Evolutionary conservation across 1,284 basidiomycete genomes (phyloP).

Genomic region (Coniferiporia weirii): DNA sequence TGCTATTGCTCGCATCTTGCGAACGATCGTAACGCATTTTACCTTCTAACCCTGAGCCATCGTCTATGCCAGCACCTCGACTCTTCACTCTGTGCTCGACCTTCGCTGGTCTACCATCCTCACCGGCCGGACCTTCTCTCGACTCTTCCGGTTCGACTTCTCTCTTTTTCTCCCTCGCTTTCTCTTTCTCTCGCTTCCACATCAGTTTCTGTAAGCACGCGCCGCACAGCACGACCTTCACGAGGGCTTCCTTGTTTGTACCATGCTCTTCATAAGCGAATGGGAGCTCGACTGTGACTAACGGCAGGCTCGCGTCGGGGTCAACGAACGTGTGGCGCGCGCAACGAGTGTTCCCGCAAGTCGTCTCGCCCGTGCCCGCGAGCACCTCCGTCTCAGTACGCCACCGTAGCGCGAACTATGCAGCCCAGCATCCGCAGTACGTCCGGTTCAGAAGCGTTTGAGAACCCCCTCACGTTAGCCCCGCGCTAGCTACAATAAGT

Average conservation of each 20-base stretch:
- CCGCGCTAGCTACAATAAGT: too few species aligned
- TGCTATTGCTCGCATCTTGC: background rate
- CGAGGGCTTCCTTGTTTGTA: constrained; percentile 70
- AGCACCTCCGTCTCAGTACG: constrained; percentile 86
- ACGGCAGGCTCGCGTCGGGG: constrained; percentile 27
- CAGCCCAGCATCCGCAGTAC: too few species aligned
- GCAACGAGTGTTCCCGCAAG: constrained; percentile 86
- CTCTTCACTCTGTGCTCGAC: constrained; percentile 8
- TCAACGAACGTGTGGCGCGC: constrained; percentile 45
- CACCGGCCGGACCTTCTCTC: constrained; percentile 45
- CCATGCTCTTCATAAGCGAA: constrained; percentile 84
- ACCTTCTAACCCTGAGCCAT: background rate
- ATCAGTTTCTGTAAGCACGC: constrained; percentile 78
- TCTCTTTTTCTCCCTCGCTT: constrained; percentile 28
- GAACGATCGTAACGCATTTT: background rate
- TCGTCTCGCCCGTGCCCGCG: constrained; percentile 74
- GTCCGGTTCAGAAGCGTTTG: too few species aligned
- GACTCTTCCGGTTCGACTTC: background rate
- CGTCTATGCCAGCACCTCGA: background rate
- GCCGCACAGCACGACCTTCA: constrained; percentile 82
- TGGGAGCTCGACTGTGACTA: constrained; percentile 78
- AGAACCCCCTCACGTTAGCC: background rate
- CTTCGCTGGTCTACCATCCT: constrained; percentile 49
- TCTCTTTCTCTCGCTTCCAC: constrained; percentile 76
- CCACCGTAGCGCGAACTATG: constrained; percentile 84